These are phyloP conservation scores for Bipolaris oryzae DNA, from an alignment of 2,329 filamentous ascomycete species.

Conservation along the genomic window DNA sequence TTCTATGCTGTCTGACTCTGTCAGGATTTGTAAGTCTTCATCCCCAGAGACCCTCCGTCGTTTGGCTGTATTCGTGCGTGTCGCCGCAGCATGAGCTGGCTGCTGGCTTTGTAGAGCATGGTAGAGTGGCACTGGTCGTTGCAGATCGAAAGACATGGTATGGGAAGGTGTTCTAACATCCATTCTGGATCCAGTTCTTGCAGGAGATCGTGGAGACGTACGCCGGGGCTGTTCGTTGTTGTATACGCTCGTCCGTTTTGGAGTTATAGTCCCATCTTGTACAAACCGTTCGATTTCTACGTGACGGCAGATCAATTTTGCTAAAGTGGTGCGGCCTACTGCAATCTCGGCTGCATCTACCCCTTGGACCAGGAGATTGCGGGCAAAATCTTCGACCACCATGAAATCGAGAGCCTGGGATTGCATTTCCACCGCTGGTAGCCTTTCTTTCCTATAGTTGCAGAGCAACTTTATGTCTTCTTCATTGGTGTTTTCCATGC, in stretches of 20 bases:
- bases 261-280: background rate
- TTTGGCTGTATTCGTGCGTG: background rate
- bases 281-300: background rate
- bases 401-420: background rate
- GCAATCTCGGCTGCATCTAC: background rate
- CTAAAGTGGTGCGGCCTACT: background rate
- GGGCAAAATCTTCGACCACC: background rate
- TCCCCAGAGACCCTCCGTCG: background rate
- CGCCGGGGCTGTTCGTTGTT: background rate
- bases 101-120: background rate
- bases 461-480: background rate
- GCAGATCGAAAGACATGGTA: background rate
- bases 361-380: background rate
- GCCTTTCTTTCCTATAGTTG: background rate
- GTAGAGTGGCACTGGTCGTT: background rate
- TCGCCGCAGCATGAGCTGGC: background rate
- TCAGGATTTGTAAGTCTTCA: background rate
- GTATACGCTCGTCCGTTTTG: background rate
- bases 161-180: background rate
- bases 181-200: background rate
- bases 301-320: background rate
- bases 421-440: background rate
- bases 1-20: too few relatives aligned
- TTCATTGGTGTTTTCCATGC: background rate
- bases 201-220: background rate